These are phyloP conservation scores for Zygnema circumcarinatum DNA, from an alignment of 139 green algal genomes.

Conservation along the genomic window DNA sequence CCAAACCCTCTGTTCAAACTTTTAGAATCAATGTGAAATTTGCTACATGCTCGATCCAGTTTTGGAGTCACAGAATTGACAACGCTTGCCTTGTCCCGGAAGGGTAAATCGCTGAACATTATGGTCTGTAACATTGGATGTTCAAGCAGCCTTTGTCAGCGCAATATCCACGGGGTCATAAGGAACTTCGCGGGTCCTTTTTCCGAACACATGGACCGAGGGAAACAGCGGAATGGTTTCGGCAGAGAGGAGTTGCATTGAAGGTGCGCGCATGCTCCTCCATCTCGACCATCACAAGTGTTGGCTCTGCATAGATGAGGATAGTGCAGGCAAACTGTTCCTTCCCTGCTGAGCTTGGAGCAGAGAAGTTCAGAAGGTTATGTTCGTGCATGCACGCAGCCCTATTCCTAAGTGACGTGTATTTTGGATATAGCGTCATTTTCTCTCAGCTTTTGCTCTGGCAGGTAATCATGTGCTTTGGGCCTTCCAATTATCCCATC, in stretches of 20 bases:
- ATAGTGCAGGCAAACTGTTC: no score
- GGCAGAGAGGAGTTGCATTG: slow-evolving; percentile 48
- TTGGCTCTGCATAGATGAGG: no score
- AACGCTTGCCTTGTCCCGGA: not conserved
- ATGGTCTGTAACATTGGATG: no score
- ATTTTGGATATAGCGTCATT: not conserved
- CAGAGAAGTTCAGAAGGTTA: no score
- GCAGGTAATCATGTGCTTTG: no score
- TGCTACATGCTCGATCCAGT: not conserved
- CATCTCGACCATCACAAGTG: not conserved
- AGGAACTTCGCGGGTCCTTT: slow-evolving; percentile 56
- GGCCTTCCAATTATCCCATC: no score
- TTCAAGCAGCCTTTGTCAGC: slow-evolving; percentile 14
- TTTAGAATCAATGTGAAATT: no score
- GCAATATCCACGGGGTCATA: slow-evolving; percentile 58
- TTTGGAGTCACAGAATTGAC: not conserved
- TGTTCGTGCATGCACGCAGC: no score
- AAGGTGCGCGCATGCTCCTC: slow-evolving; percentile 58
- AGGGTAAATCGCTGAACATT: not conserved
- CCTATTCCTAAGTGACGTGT: not conserved
- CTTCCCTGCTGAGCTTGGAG: no score
- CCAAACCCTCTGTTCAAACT: not conserved
- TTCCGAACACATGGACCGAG: slow-evolving; percentile 52
- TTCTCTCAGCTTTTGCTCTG: not conserved
- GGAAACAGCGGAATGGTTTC: slow-evolving; percentile 61